Conservation (phyloP, 768 basidiomycete species). For the Hemileccinum impolitum region DNA sequence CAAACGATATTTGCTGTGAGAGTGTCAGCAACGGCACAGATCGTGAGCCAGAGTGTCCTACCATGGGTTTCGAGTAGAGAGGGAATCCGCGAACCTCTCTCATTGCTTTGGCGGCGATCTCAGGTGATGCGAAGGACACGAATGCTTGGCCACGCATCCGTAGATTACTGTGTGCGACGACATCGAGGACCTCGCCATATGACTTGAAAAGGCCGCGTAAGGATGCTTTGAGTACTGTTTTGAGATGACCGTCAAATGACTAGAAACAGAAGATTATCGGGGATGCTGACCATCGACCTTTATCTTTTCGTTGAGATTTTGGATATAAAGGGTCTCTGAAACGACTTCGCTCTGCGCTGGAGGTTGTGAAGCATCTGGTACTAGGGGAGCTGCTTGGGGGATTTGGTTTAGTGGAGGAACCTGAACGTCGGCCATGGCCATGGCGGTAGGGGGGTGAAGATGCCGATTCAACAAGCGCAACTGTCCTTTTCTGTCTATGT, state of each 20-base stretch:
- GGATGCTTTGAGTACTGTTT: slow-evolving; percentile 80
- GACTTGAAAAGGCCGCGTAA: slow-evolving; percentile 86
- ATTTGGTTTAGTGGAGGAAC: slow-evolving; percentile 28
- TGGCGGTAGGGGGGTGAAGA: slow-evolving; percentile 10
- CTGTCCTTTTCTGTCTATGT: slow-evolving; percentile 17
- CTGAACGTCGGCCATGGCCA: slow-evolving; percentile 41
- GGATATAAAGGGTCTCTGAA: slow-evolving; percentile 91
- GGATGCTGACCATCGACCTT: slow-evolving; percentile 61
- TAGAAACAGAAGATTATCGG: slow-evolving; percentile 1
- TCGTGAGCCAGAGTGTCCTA: slow-evolving; percentile 32
- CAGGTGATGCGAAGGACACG: slow-evolving; percentile 82
- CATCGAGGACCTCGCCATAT: slow-evolving; percentile 90
- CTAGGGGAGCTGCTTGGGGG: slow-evolving; percentile 21
- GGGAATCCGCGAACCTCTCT: slow-evolving; percentile 94
- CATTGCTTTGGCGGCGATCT: slow-evolving; percentile 83
- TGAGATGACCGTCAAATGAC: slow-evolving; percentile 7
- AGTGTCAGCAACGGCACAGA: neutral
- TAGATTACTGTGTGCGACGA: slow-evolving; percentile 92
- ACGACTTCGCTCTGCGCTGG: slow-evolving; percentile 42
- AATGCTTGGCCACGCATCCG: slow-evolving; percentile 99
- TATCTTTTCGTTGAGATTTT: slow-evolving; percentile 95
- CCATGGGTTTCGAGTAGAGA: slow-evolving; percentile 95
- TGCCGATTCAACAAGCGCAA: neutral
- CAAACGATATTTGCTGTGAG: slow-evolving; percentile 92
- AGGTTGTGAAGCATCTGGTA: slow-evolving; percentile 14